phyloP scores from a whole-genome alignment of 495 filamentous ascomycete species.

The Baudoinia panamericana region DNA sequence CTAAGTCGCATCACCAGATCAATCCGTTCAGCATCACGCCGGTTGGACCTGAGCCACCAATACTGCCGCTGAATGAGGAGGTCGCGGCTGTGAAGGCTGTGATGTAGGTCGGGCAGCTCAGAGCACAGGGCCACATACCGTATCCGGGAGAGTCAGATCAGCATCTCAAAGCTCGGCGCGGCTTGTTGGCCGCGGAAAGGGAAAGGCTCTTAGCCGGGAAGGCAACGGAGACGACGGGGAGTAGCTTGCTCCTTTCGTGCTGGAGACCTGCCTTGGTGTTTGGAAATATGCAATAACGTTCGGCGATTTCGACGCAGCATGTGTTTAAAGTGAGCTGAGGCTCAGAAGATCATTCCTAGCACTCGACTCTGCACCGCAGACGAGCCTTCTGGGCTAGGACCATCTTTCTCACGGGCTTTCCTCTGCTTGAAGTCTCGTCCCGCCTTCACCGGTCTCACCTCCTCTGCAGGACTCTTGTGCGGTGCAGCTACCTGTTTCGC shows the following conservation, averaged over 20 bases:
- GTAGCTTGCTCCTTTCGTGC: no score
- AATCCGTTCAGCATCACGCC: slow-evolving; percentile 50
- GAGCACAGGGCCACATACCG: no score
- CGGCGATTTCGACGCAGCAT: no score
- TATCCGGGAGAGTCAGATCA: no score
- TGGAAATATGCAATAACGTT: no score
- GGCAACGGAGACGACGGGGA: no score
- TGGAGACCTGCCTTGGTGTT: no score
- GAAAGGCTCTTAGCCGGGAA: no score
- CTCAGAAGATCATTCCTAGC: slow-evolving; percentile 5
- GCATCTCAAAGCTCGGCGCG: no score
- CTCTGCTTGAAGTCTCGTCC: slow-evolving; percentile 61
- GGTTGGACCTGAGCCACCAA: slow-evolving; percentile 49
- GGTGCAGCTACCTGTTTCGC: slow-evolving; percentile 39
- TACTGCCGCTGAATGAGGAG: slow-evolving; percentile 48
- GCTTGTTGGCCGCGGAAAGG: no score
- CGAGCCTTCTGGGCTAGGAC: not conserved
- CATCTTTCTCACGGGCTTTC: slow-evolving; percentile 30
- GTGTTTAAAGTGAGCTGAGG: no score
- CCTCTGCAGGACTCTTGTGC: slow-evolving; percentile 45
- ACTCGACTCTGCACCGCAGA: slow-evolving; percentile 3
- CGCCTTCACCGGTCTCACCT: slow-evolving; percentile 60
- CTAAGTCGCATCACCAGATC: slow-evolving; percentile 57
- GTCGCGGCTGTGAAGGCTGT: slow-evolving; percentile 40
- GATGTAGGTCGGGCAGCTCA: no score